These are phyloP conservation scores for Boletus smithii DNA, from an alignment of 1,284 basidiomycete species.

Conservation along the genomic window DNA sequence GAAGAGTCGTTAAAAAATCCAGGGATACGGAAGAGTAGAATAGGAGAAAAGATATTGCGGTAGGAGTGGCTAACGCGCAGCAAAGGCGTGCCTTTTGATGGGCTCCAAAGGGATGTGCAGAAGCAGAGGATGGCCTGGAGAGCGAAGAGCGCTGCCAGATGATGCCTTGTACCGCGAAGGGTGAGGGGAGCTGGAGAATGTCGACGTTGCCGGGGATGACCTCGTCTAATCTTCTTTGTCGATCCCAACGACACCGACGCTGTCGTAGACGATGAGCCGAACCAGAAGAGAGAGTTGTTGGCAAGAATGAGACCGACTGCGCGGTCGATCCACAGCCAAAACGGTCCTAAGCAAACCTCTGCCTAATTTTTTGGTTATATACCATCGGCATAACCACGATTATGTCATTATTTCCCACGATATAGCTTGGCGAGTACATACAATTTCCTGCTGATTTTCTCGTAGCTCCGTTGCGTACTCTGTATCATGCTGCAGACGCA, in stretches of 20 bases:
- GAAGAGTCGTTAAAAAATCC: slow-evolving; percentile 55
- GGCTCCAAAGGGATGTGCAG: slow-evolving; percentile 25
- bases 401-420: slow-evolving; percentile 33
- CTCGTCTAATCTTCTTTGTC: slow-evolving; percentile 30
- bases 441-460: not conserved
- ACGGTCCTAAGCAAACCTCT: slow-evolving; percentile 24
- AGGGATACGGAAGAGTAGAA: slow-evolving; percentile 39
- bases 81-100: slow-evolving; percentile 85
- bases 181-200: slow-evolving; percentile 9
- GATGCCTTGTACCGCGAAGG: slow-evolving; percentile 22
- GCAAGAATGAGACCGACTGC: slow-evolving; percentile 38
- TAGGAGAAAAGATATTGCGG: slow-evolving; percentile 33
- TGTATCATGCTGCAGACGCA: slow-evolving; percentile 8
- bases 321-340: slow-evolving; percentile 47
- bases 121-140: slow-evolving; percentile 36
- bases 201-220: slow-evolving; percentile 24
- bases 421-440: slow-evolving; percentile 2
- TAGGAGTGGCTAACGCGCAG: slow-evolving; percentile 74
- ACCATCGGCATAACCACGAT: slow-evolving; percentile 13
- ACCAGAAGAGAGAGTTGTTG: slow-evolving; percentile 37
- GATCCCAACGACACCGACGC: slow-evolving; percentile 43
- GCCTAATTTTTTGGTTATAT: slow-evolving; percentile 31
- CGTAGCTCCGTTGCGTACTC: no score
- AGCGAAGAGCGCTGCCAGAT: slow-evolving; percentile 30
- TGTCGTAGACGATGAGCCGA: slow-evolving; percentile 39